These are phyloP conservation scores for Cardiospermum halicacabum DNA, from an alignment of 345 rosid species.

Conservation along the genomic window DNA sequence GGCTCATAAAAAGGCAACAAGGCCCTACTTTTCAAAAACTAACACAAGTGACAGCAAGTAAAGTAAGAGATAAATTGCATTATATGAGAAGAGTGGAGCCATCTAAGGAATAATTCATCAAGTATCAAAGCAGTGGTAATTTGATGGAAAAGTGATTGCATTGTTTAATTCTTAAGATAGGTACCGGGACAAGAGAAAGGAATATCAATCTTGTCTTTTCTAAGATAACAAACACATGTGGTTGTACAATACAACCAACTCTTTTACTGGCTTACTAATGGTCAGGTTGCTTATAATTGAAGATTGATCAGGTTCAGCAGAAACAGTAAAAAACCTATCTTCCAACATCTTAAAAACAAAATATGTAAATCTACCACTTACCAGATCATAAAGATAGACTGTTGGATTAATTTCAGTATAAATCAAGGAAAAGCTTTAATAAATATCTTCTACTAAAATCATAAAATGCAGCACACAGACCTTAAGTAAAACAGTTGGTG, in stretches of 20 bases:
- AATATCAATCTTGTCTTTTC: conserved; percentile 3
- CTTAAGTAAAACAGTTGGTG: no score
- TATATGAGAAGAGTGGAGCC: conserved; percentile 2
- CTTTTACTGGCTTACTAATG: neutral
- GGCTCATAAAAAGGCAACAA: neutral
- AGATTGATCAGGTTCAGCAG: neutral
- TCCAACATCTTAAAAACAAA: neutral
- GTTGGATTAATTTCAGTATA: no score
- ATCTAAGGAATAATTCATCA: neutral
- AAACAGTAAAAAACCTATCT: neutral
- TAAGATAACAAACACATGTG: neutral
- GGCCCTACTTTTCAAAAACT: neutral
- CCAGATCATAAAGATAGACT: neutral
- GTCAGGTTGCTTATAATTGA: neutral
- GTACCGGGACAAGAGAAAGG: neutral
- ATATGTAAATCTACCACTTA: neutral
- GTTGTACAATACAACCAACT: neutral
- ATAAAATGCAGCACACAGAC: no score
- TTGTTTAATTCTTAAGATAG: neutral
- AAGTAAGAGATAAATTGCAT: neutral
- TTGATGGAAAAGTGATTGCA: neutral
- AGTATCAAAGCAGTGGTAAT: neutral
- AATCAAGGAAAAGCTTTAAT: no score
- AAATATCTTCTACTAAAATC: no score
- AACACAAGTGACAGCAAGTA: neutral